These are phyloP conservation scores for Zangia roseola DNA, from an alignment of 768 basidiomycete genomes.

Conservation along the genomic window DNA sequence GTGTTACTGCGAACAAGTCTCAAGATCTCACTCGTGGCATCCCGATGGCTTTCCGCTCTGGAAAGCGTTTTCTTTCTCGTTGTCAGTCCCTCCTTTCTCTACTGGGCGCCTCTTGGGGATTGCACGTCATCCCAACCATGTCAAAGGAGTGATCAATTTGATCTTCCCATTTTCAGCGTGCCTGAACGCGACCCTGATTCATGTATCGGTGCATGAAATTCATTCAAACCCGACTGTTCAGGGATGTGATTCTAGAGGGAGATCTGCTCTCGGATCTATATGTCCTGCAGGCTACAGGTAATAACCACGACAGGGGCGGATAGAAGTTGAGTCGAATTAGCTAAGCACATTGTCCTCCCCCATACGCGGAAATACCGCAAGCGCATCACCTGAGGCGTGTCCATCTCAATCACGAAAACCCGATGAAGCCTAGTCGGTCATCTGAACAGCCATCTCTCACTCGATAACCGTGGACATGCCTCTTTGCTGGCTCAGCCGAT, in stretches of 20 bases:
- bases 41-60: neutral
- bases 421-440: neutral
- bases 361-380: slow-evolving; percentile 24
- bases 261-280: slow-evolving; percentile 23
- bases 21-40: slow-evolving; percentile 3
- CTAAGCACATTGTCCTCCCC: slow-evolving; percentile 4
- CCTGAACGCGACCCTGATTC: slow-evolving; percentile 28
- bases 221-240: slow-evolving; percentile 23
- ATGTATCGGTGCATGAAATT: slow-evolving; percentile 18
- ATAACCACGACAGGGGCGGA: slow-evolving; percentile 26
- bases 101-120: neutral
- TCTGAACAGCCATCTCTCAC: neutral
- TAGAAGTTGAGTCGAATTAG: slow-evolving; percentile 11
- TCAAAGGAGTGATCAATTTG: slow-evolving; percentile 9
- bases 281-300: neutral
- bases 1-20: neutral
- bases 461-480: slow-evolving; percentile 3
- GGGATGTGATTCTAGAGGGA: slow-evolving; percentile 10
- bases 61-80: neutral
- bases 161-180: slow-evolving; percentile 16
- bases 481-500: neutral
- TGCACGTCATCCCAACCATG: neutral
- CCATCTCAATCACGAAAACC: neutral
- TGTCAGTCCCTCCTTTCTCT: neutral
- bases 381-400: slow-evolving; percentile 2